These are phyloP conservation scores for Dendrobium nobile DNA, from an alignment of 106 monocot species.

Conservation along the genomic window DNA sequence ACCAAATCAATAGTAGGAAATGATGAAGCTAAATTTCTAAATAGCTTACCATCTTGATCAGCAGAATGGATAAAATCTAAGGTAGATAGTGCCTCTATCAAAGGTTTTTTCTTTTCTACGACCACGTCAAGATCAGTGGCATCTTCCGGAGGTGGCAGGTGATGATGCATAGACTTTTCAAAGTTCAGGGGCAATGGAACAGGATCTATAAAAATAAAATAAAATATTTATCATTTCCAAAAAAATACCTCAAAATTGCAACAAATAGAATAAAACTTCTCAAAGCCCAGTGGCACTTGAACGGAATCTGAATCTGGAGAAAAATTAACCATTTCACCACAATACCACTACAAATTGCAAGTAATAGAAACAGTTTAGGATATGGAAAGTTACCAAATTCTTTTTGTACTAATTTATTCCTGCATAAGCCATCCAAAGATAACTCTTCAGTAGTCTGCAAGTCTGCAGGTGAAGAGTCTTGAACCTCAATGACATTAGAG, in stretches of 20 bases:
- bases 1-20: background rate
- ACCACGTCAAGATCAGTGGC: background rate
- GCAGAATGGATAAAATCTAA: conserved; percentile 1
- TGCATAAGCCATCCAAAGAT: conserved; percentile 13
- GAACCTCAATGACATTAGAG: conserved; percentile 3
- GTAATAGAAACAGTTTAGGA: background rate
- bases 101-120: conserved; percentile 4
- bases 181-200: background rate
- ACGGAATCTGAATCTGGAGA: background rate
- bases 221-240: background rate
- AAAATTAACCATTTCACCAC: background rate
- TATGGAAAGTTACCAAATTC: conserved; percentile 11
- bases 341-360: background rate
- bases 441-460: conserved; percentile 9
- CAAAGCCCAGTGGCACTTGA: background rate
- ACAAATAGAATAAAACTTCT: background rate
- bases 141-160: conserved; percentile 7
- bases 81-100: background rate
- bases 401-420: conserved; percentile 11
- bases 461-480: conserved; percentile 7
- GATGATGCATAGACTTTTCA: conserved; percentile 1
- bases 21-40: background rate
- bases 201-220: background rate
- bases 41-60: background rate
- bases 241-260: background rate